A percentile compares a stretch with the other conserved stretches of the same genome.
These are phyloP conservation scores for Creolimax fragrantissima DNA, from an alignment of 78 protist species.

Conservation along the genomic window DNA sequence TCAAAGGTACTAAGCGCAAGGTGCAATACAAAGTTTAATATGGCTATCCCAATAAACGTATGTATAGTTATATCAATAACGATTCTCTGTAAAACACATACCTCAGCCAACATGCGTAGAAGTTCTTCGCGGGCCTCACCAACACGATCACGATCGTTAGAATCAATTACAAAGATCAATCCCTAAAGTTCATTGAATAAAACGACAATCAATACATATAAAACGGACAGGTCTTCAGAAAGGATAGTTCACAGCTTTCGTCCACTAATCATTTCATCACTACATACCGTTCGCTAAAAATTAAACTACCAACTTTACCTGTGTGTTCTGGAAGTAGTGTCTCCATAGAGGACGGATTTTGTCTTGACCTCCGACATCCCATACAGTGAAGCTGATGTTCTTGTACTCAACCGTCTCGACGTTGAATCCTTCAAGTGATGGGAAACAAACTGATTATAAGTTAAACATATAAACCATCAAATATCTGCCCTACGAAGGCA, in stretches of 20 bases:
- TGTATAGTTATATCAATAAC: no score
- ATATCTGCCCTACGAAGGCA: no score
- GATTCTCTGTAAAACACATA: background rate
- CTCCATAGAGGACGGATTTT: conserved; percentile 72
- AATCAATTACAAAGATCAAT: conserved; percentile 80
- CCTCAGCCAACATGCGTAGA: conserved; percentile 66
- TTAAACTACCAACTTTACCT: background rate
- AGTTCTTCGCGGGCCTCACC: conserved; percentile 64
- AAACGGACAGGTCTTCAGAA: no score
- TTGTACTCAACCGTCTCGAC: conserved; percentile 88
- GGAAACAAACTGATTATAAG: background rate
- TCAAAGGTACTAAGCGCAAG: no score
- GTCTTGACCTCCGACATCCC: conserved; percentile 90
- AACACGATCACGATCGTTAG: conserved; percentile 62
- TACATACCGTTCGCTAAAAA: no score
- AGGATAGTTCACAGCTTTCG: no score
- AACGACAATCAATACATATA: no score
- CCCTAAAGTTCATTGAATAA: conserved; percentile 2
- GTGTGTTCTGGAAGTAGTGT: conserved; percentile 62
- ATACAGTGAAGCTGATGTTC: conserved; percentile 75
- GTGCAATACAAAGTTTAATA: no score
- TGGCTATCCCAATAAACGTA: no score
- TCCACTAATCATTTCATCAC: no score
- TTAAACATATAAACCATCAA: no score
- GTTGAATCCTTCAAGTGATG: conserved; percentile 50